A percentile compares a stretch with the other conserved stretches of the same genome.
These are phyloP conservation scores for Monosporozyma unispora DNA, from an alignment of 805 yeast species.

Conservation along the genomic window DNA sequence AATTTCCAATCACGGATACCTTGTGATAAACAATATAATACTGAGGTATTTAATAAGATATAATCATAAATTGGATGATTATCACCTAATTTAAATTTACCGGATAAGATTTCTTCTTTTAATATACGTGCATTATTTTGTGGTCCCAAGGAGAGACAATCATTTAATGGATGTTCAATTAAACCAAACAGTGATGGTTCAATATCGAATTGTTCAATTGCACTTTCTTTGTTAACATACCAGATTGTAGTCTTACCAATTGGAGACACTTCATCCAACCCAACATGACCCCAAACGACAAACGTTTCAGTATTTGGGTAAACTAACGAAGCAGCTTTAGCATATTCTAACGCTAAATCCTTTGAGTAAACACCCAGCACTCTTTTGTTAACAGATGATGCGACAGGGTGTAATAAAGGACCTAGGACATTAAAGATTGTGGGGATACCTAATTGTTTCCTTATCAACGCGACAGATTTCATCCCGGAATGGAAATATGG, in stretches of 20 bases:
- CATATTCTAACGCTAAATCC: constrained; percentile 71
- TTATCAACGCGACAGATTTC: constrained; percentile 70
- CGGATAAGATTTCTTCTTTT: constrained; percentile 31
- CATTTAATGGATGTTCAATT: constrained; percentile 54
- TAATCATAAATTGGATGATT: constrained; percentile 70
- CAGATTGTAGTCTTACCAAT: constrained; percentile 75
- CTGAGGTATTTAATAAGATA: constrained; percentile 83
- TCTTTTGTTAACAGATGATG: constrained; percentile 52
- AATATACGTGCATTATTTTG: constrained; percentile 63
- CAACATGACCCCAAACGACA: constrained; percentile 89
- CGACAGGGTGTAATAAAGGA: constrained; percentile 88
- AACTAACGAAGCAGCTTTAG: constrained; percentile 64
- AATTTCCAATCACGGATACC: constrained; percentile 56
- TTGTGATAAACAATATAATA: constrained; percentile 74
- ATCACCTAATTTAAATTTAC: constrained; percentile 40
- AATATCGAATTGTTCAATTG: constrained; percentile 37
- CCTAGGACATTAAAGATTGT: constrained; percentile 92
- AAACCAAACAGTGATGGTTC: constrained; percentile 77
- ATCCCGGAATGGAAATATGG: constrained; percentile 92
- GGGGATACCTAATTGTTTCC: constrained; percentile 77
- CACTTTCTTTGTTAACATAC: constrained; percentile 37
- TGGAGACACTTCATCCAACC: constrained; percentile 91
- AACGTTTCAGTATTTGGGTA: constrained; percentile 45
- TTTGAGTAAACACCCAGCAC: constrained; percentile 85
- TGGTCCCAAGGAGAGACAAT: constrained; percentile 81